A percentile compares a stretch with the other conserved stretches of the same genome.
These are phyloP conservation scores for Raphidocelis subcapitata DNA, from an alignment of 139 green algal species.

Conservation along the genomic window DNA sequence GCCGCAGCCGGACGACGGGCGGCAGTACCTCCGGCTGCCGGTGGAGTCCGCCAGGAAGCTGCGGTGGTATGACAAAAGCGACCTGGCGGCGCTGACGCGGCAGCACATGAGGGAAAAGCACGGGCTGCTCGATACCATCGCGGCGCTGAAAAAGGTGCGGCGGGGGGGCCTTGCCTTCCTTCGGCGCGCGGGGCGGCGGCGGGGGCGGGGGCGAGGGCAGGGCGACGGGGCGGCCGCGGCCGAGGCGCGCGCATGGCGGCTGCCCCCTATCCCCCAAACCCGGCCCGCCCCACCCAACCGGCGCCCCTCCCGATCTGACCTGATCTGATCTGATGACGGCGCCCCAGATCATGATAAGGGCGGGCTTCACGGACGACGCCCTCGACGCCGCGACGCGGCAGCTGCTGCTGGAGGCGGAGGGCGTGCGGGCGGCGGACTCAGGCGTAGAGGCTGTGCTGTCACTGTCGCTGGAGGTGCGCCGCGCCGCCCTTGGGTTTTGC, in stretches of 20 bases:
- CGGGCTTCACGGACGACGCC: constrained; percentile 23
- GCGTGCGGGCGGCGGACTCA: constrained; percentile 25
- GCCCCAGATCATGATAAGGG: constrained; percentile 29
- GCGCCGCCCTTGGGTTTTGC: not conserved
- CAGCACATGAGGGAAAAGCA: constrained; percentile 53
- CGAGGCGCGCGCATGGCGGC: too few relatives aligned
- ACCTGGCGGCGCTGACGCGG: constrained; percentile 39
- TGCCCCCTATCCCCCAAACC: too few relatives aligned
- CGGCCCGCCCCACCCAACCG: too few relatives aligned
- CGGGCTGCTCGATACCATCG: constrained; percentile 46
- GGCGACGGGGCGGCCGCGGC: too few relatives aligned
- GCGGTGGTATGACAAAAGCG: constrained; percentile 62
- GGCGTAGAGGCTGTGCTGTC: constrained; percentile 38
- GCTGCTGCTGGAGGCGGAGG: constrained; percentile 21
- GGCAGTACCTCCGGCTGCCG: constrained; percentile 28
- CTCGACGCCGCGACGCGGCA: constrained; percentile 31
- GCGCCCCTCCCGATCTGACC: too few relatives aligned
- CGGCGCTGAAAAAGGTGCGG: constrained; percentile 38
- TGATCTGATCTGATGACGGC: not conserved
- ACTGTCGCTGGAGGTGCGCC: constrained; percentile 16
- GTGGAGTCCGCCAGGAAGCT: constrained; percentile 60
- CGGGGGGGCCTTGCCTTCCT: not conserved
- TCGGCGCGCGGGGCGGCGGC: too few relatives aligned
- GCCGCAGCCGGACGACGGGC: too few relatives aligned
- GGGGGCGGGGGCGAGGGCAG: too few relatives aligned